Base-by-base conservation (phyloP, 2,329 filamentous ascomycete genomes). In the Ascomycota sp. region DNA sequence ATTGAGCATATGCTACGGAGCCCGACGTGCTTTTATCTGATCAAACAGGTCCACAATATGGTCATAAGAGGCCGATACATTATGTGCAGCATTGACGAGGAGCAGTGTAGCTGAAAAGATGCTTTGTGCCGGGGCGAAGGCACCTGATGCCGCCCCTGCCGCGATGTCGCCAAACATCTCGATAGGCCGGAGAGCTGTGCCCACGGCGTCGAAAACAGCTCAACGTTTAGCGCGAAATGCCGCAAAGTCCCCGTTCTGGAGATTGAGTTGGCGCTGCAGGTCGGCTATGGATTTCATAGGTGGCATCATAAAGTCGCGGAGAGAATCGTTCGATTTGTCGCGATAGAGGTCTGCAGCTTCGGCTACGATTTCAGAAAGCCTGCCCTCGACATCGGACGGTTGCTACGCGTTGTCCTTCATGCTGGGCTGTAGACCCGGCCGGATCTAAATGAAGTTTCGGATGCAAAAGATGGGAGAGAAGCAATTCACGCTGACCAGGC, bases 11-110 rank as follows among this genome's bases (percentile, higher is more conserved):
- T n/a, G n/a, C n/a, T n/a, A n/a, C n/a, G n/a, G n/a, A n/a, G n/a
- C n/a, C n/a, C n/a, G n/a, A 29, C 39, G 34, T 33, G 51, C 50
- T 36, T 55, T 47, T 8, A 61, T 38, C 21, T 51, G 48, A 8
- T 48, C 47, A 39, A 63, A 56, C 17, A 63, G 38, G 28, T 56
- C 55, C 3, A 55, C 37, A 6, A 63, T 61, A 5, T 49, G 48
- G 37, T 63, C 55, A 28, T 63, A 62, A 7, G 48, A 47, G 1
- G 50, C 40, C 1, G 55, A 59, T 11, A 61, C 58, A 29, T 58
- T 51, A 13, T 51, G 50, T 2, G 57, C 59, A 7, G 57, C 56
- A 22, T 47, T 47, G 12, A 63, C 45, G 7, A 63, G 42, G 31
- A 57, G 55, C 10, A 50, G 39, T 2, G 57, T 54, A 7, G 57